Evolutionary conservation across 345 rosid species (phyloP).

Genomic region (Zanthoxylum bungeanum): DNA sequence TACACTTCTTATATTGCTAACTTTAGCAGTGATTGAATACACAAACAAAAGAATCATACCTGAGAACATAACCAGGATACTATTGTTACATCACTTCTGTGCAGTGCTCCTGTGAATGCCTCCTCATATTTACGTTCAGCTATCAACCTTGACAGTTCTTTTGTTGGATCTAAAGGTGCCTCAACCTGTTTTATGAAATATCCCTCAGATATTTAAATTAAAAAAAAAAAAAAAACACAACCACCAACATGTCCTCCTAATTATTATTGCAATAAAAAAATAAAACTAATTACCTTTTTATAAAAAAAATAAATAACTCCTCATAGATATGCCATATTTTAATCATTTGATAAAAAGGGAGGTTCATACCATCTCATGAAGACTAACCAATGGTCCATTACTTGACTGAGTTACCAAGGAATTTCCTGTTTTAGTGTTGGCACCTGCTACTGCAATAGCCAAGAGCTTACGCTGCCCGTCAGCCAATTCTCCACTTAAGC

Average conservation of each 20-base stretch:
- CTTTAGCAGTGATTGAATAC: not conserved
- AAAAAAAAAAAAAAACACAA: not conserved
- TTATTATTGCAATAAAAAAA: not conserved
- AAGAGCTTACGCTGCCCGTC: slow-evolving; percentile 60
- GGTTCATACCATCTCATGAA: slow-evolving; percentile 48
- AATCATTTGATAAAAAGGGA: not conserved
- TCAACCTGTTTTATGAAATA: slow-evolving; percentile 36
- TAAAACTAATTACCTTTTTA: not conserved
- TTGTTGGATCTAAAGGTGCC: slow-evolving; percentile 60
- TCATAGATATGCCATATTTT: not conserved
- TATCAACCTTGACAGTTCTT: slow-evolving; percentile 53
- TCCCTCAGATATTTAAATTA: too few relatives aligned
- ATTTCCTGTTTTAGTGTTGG: slow-evolving; percentile 42
- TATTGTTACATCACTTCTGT: slow-evolving; percentile 62
- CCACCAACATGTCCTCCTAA: not conserved
- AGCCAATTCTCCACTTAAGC: slow-evolving; percentile 63
- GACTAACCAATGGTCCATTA: slow-evolving; percentile 56
- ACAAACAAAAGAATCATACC: slow-evolving; percentile 28
- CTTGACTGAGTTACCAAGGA: slow-evolving; percentile 45
- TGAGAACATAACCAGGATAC: slow-evolving; percentile 77
- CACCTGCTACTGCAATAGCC: slow-evolving; percentile 60
- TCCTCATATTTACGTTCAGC: slow-evolving; percentile 60
- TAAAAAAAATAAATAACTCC: too few relatives aligned
- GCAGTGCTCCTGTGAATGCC: slow-evolving; percentile 60
- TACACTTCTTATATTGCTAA: not conserved